phyloP scores from a whole-genome alignment of 495 filamentous ascomycete species.

The Penicillium maclennaniae region DNA sequence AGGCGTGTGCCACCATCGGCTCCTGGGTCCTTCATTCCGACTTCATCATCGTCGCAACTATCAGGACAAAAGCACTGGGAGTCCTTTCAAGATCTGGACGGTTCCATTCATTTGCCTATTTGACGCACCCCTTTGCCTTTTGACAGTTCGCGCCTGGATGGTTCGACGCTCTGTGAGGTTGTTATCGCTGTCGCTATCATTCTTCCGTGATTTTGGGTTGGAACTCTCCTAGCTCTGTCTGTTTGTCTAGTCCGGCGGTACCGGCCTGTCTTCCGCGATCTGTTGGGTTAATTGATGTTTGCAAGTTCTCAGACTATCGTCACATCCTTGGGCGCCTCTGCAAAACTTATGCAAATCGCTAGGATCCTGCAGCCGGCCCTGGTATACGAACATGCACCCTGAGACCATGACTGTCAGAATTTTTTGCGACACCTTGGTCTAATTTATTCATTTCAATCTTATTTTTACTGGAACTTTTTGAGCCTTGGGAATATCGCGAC shows the following conservation, averaged over 20 bases:
- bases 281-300: constrained; percentile 15
- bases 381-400: constrained; percentile 31
- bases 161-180: not conserved
- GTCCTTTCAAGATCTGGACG: not conserved
- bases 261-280: constrained; percentile 18
- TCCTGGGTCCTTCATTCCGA: constrained; percentile 14
- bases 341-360: constrained; percentile 24
- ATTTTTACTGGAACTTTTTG: constrained; percentile 6
- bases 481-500: not conserved
- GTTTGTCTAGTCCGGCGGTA: not conserved
- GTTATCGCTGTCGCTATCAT: not conserved
- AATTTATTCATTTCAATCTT: constrained; percentile 16
- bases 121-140: not conserved
- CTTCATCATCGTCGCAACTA: constrained; percentile 5
- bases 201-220: not conserved
- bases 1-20: constrained; percentile 22
- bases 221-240: not conserved
- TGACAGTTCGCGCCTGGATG: not conserved
- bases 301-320: constrained; percentile 8
- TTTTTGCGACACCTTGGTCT: constrained; percentile 32
- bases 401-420: constrained; percentile 23
- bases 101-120: not conserved
- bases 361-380: constrained; percentile 32
- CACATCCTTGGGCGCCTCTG: constrained; percentile 3
- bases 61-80: not conserved